phyloP scores from a whole-genome alignment of 257 asterid species.

The Ajuga chamaepitys region DNA sequence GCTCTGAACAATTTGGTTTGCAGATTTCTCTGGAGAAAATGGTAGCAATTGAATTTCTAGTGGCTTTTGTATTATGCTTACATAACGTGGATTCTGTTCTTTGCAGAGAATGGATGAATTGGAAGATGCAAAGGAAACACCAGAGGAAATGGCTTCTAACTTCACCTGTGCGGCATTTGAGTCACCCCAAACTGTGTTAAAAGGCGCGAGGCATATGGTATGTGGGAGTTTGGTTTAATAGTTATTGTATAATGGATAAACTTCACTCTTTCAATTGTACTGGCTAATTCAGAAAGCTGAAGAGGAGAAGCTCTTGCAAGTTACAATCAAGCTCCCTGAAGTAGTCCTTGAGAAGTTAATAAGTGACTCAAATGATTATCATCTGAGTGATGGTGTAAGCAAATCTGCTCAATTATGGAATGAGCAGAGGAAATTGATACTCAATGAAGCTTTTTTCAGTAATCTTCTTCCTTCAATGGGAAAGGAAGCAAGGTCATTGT shows the following conservation, averaged over 20 bases:
- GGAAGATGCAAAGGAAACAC: conserved; percentile 96
- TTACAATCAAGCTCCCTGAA: conserved; percentile 73
- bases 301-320: conserved; percentile 90
- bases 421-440: conserved; percentile 85
- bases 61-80: conserved; percentile 7
- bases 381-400: conserved; percentile 94
- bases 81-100: conserved; percentile 10
- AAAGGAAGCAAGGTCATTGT: conserved; percentile 76
- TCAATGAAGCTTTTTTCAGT: conserved; percentile 68
- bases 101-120: conserved; percentile 79
- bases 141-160: conserved; percentile 90
- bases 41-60: conserved; percentile 31
- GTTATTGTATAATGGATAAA: background rate
- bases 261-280: background rate
- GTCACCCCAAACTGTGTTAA: conserved; percentile 80
- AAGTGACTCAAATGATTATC: conserved; percentile 69
- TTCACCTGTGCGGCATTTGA: conserved; percentile 78
- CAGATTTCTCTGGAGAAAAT: conserved; percentile 70
- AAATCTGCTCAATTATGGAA: conserved; percentile 98
- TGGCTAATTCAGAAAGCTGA: conserved; percentile 79
- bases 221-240: background rate
- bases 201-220: conserved; percentile 99
- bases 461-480: conserved; percentile 87
- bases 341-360: conserved; percentile 60
- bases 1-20: conserved; percentile 92